Conservation (phyloP, 345 rosid genomes). For the Pugionium cornutum region DNA sequence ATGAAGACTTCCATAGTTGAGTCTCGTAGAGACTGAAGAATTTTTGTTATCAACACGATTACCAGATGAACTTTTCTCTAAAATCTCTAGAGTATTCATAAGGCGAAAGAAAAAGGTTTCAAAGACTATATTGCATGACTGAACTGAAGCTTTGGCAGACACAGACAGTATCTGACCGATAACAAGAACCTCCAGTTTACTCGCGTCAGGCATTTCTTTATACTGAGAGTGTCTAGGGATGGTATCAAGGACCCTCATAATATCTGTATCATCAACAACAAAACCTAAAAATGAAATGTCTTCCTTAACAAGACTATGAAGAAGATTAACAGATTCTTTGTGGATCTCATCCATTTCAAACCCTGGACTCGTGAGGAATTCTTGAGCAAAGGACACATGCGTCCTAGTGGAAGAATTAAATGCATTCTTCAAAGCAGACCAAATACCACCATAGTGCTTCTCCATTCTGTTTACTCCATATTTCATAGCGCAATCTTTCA, state of each 20-base stretch:
- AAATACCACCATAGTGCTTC: slow-evolving; percentile 62
- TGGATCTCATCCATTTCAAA: slow-evolving; percentile 52
- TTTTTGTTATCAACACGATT: slow-evolving; percentile 37
- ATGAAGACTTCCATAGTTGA: slow-evolving; percentile 65
- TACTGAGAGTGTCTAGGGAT: slow-evolving; percentile 49
- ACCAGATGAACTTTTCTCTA: slow-evolving; percentile 40
- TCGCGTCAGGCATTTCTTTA: slow-evolving; percentile 49
- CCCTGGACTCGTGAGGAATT: slow-evolving; percentile 49
- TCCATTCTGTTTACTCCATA: slow-evolving; percentile 69
- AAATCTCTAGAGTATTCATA: slow-evolving; percentile 57
- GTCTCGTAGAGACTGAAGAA: slow-evolving; percentile 39
- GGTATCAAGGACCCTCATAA: slow-evolving; percentile 54
- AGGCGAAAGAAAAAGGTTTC: slow-evolving; percentile 55
- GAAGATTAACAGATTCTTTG: slow-evolving; percentile 60
- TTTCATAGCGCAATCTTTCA: slow-evolving; percentile 54
- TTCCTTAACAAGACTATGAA: slow-evolving; percentile 59
- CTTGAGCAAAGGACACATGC: slow-evolving; percentile 45
- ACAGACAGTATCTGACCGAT: slow-evolving; percentile 65
- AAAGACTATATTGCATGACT: slow-evolving; percentile 65
- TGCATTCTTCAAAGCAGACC: slow-evolving; percentile 69
- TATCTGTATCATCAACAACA: slow-evolving; percentile 59
- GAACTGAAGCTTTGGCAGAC: slow-evolving; percentile 62
- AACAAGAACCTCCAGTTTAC: slow-evolving; percentile 57
- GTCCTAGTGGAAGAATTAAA: slow-evolving; percentile 55
- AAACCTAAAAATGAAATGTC: slow-evolving; percentile 52